Conservation (phyloP, 805 yeast species). For the Nakazawaea ishiwadae region DNA sequence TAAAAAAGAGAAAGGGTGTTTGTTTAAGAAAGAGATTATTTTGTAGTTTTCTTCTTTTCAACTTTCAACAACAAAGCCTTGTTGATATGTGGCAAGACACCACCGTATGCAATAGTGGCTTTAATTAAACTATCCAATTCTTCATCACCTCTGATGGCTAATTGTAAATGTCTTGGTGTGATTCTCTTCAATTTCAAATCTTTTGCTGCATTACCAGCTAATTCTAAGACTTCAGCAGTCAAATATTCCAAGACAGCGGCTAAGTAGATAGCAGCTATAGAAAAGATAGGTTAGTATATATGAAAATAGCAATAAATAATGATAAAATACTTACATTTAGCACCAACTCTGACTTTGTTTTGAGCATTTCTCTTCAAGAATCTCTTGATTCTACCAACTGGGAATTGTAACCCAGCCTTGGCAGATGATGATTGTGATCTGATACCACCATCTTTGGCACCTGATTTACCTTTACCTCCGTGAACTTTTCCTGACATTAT, state of each 20-base stretch:
- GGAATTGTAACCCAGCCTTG: conserved; percentile 93
- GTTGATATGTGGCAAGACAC: conserved; percentile 94
- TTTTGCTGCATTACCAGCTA: conserved; percentile 98
- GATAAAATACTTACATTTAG: conserved; percentile 19
- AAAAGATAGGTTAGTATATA: conserved; percentile 7
- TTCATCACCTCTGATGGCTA: conserved; percentile 97
- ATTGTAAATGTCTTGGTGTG: conserved; percentile 94
- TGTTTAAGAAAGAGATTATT: too few species aligned
- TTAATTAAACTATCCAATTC: conserved; percentile 90
- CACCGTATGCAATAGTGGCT: conserved; percentile 97
- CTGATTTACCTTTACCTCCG: conserved; percentile 95
- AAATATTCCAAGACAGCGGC: conserved; percentile 95
- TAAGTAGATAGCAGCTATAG: conserved; percentile 78
- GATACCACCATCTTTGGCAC: conserved; percentile 57
- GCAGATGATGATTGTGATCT: conserved; percentile 85
- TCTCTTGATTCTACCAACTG: conserved; percentile 98
- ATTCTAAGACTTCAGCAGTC: conserved; percentile 94
- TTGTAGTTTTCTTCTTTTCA: conserved; percentile 46
- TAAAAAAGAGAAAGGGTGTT: too few species aligned
- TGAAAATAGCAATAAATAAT: too few species aligned
- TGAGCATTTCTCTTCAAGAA: conserved; percentile 89
- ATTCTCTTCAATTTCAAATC: conserved; percentile 94
- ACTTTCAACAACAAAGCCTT: conserved; percentile 75
- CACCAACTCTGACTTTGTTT: conserved; percentile 70
- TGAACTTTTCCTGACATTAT: conserved; percentile 80